phyloP scores from a whole-genome alignment of 441 rosid species.

The Macaranga tanarius region DNA sequence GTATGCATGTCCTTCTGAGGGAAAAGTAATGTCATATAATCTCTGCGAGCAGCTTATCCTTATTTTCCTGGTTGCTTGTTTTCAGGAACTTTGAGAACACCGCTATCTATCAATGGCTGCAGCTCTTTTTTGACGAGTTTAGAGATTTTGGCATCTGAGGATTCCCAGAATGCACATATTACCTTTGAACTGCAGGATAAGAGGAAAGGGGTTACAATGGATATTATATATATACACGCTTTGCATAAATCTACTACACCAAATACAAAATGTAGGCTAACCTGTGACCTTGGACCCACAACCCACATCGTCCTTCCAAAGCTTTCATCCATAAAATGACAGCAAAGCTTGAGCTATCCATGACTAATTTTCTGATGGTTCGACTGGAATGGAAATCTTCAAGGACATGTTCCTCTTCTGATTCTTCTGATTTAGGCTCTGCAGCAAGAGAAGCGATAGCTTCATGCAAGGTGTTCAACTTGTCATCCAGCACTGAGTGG shows the following conservation, averaged over 20 bases:
- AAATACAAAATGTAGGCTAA: slow-evolving; percentile 26
- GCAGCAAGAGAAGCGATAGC: slow-evolving; percentile 71
- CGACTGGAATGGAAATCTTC: slow-evolving; percentile 89
- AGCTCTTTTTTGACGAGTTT: slow-evolving; percentile 57
- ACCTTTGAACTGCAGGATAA: slow-evolving; percentile 66
- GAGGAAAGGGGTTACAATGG: slow-evolving; percentile 6
- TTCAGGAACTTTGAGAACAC: slow-evolving; percentile 54
- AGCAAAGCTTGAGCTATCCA: slow-evolving; percentile 75
- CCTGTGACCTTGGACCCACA: slow-evolving; percentile 94
- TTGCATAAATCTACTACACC: neutral
- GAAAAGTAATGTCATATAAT: neutral
- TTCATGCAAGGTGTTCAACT: slow-evolving; percentile 60
- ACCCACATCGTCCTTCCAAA: slow-evolving; percentile 60
- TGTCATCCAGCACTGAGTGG: slow-evolving; percentile 53
- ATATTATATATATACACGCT: neutral
- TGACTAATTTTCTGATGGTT: slow-evolving; percentile 70
- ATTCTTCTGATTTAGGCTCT: slow-evolving; percentile 52
- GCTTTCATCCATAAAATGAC: slow-evolving; percentile 70
- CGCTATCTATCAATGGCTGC: slow-evolving; percentile 62
- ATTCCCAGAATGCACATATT: slow-evolving; percentile 64
- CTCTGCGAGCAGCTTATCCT: slow-evolving; percentile 9
- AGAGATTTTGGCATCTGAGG: slow-evolving; percentile 46
- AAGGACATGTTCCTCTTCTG: slow-evolving; percentile 60
- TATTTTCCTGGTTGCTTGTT: slow-evolving; percentile 35
- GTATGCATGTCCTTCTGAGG: neutral